Evolutionary conservation across 2,329 filamentous ascomycete species (phyloP).

Genomic region (Scytalidium lignicola): DNA sequence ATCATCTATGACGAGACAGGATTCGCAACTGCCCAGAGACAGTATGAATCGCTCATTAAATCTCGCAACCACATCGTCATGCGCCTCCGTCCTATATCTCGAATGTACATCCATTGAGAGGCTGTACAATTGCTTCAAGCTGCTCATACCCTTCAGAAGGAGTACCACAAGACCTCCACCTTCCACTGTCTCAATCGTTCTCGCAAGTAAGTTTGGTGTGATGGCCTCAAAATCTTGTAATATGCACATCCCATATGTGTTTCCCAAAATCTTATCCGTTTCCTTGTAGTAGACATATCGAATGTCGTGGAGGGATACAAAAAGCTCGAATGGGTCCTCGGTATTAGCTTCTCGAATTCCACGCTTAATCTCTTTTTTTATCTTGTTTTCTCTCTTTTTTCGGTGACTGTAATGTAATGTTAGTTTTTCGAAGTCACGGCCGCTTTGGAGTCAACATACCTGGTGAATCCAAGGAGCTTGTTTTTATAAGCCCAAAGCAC

Average conservation of each 20-base stretch:
- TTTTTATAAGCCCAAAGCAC: slow-evolving; percentile 99
- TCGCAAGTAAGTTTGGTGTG: slow-evolving; percentile 91
- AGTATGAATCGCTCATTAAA: slow-evolving; percentile 98
- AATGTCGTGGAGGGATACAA: slow-evolving; percentile 93
- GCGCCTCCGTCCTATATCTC: slow-evolving; percentile 91
- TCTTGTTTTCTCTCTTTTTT: slow-evolving; percentile 96
- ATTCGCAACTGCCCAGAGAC: slow-evolving; percentile 89
- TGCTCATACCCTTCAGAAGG: slow-evolving; percentile 92
- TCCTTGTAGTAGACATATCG: slow-evolving; percentile 99
- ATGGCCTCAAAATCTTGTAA: slow-evolving; percentile 97
- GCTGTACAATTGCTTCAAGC: slow-evolving; percentile 94
- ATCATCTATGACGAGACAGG: slow-evolving; percentile 93
- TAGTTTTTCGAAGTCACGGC: slow-evolving; percentile 2
- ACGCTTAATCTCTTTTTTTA: slow-evolving; percentile 96
- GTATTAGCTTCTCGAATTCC: slow-evolving; percentile 88
- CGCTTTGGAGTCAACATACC: slow-evolving; percentile 31
- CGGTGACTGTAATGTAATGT: slow-evolving; percentile 60
- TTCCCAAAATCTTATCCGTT: slow-evolving; percentile 96
- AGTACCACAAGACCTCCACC: slow-evolving; percentile 88
- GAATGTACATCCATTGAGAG: slow-evolving; percentile 98
- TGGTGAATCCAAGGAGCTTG: slow-evolving; percentile 89
- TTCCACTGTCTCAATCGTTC: slow-evolving; percentile 96
- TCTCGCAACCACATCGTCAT: slow-evolving; percentile 87
- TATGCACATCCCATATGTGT: slow-evolving; percentile 98
- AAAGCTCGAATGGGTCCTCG: slow-evolving; percentile 95